Evolutionary conservation across 306 rosid species (phyloP), one percentile per base, ranked within the genome.

Genomic region (Carpinus viminea): DNA sequence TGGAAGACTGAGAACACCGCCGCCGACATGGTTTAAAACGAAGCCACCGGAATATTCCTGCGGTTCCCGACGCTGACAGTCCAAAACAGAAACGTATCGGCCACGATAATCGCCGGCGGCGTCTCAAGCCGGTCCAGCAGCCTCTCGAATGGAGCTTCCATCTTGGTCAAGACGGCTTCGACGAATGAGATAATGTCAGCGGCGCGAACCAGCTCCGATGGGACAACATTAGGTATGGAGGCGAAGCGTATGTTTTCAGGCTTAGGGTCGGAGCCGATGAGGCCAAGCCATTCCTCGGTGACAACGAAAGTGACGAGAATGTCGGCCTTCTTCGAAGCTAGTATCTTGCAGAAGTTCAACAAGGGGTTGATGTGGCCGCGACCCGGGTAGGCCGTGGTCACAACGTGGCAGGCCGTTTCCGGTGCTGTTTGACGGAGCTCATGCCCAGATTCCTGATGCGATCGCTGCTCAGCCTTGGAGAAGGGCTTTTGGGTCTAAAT

Each of bases 311-410:
- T 78, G 15, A 82, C 60, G 12, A 51, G 76, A 38, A 82, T 13
- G 60, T 74, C 5, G 34, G 17, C 18, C 73, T 43, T 66, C 65
- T 51, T 78, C 31, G 73, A 79, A 64, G 74, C 55, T 12, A 48
- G 52, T 10, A 79, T 46, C 50, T 83, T 83, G 86, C 86, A 83
- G 81, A 83, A 20, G 75, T 53, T 79, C 81, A 79, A 75, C 81
- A 83, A 31, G 24, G 86, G 52, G 69, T 86, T 83, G 68, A 86
- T 36, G 56, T 83, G 87, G 45, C 90, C 84, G 26, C 84, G 48
- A 26, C 85, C 84, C 4, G 90, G 90, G 21, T 11, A 83, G 3
- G 90, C 86, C 78, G 83, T 18, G 2, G 82, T 84, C 55, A 81
- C 80, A 16, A 81, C 50, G 82, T 86, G 86, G 73, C 69, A 72